phyloP scores from a whole-genome alignment of 225 moss, liverwort and hornwort genomes.

The Polytrichum formosum region DNA sequence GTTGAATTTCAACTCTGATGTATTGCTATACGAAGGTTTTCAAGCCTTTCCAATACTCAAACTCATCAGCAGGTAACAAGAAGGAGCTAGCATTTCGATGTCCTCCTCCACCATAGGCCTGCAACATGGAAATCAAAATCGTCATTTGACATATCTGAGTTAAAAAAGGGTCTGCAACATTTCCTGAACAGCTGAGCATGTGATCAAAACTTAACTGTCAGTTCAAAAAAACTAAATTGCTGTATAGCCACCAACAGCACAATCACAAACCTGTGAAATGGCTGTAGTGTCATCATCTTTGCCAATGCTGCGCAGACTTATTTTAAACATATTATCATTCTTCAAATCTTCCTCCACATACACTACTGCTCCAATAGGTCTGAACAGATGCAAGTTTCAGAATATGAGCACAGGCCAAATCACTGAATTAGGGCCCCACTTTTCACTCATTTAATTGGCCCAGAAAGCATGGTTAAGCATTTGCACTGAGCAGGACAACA shows the following conservation, averaged over 20 bases:
- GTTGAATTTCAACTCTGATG: no score
- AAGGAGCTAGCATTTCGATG: constrained; percentile 80
- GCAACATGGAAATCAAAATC: constrained; percentile 6
- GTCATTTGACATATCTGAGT: not conserved
- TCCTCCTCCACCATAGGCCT: constrained; percentile 80
- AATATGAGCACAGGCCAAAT: no score
- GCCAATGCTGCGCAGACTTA: constrained; percentile 80
- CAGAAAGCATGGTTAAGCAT: not conserved
- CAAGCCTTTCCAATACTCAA: constrained; percentile 55
- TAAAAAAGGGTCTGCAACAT: no score
- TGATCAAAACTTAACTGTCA: not conserved
- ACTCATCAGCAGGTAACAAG: constrained; percentile 41
- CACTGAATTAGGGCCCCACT: no score
- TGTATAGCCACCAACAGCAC: not conserved
- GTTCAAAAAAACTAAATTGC: not conserved
- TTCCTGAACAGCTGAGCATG: not conserved
- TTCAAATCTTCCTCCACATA: constrained; percentile 64
- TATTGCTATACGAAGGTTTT: not conserved
- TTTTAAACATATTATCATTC: constrained; percentile 51
- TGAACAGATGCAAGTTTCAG: constrained; percentile 17
- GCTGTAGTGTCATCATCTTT: constrained; percentile 67
- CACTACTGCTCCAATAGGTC: constrained; percentile 80
- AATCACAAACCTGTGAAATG: constrained; percentile 56
- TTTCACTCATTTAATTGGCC: no score
- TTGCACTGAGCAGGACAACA: no score